These are phyloP conservation scores for Kwoniella sp. DNA, from an alignment of 768 basidiomycete genomes.

Conservation along the genomic window DNA sequence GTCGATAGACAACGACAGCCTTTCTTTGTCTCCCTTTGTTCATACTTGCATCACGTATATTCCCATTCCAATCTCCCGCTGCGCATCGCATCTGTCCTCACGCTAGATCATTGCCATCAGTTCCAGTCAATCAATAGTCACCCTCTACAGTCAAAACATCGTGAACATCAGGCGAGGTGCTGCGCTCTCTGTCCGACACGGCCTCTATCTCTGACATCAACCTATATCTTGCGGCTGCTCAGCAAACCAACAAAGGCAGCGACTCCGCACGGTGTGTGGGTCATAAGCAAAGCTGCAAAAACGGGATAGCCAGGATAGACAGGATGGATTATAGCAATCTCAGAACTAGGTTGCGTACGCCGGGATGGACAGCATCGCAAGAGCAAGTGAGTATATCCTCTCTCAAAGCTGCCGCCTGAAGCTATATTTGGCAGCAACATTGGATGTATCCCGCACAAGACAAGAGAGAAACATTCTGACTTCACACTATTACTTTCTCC, in stretches of 20 bases:
- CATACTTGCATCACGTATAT: neutral
- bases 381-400: conserved; percentile 20
- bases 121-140: no score
- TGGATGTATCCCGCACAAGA: neutral
- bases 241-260: no score
- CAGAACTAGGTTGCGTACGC: conserved; percentile 21
- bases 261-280: no score
- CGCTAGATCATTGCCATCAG: neutral
- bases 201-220: no score
- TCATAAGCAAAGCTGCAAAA: no score
- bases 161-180: no score
- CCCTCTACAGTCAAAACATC: no score
- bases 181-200: no score
- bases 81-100: neutral
- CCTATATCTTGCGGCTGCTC: no score
- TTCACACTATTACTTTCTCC: neutral
- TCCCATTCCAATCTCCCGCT: neutral
- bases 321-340: conserved; percentile 50
- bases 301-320: no score
- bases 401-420: neutral
- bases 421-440: neutral
- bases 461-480: neutral
- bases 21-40: neutral
- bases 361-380: conserved; percentile 32
- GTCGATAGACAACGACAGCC: no score